These are phyloP conservation scores for Circinella minor DNA, from an alignment of 371 early-diverging fungal genomes.

Conservation along the genomic window DNA sequence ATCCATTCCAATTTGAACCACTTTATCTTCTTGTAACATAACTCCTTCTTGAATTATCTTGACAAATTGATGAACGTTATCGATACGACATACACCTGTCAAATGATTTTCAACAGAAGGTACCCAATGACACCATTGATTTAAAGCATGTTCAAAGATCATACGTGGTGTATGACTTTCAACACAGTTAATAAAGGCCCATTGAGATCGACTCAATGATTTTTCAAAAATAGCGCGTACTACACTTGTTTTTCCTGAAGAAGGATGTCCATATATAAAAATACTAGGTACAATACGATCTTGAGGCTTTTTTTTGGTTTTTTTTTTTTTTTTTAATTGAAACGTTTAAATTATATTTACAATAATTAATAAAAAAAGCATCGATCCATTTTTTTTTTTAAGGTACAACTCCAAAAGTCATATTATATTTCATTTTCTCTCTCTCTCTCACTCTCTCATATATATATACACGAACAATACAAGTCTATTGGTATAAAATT, in stretches of 20 bases:
- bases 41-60: slow-evolving; percentile 41
- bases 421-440: too few relatives aligned
- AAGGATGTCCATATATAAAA: slow-evolving; percentile 70
- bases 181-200: slow-evolving; percentile 72
- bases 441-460: not conserved
- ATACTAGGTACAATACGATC: slow-evolving; percentile 52
- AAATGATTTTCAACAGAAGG: slow-evolving; percentile 47
- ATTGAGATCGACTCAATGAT: slow-evolving; percentile 26
- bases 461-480: too few relatives aligned
- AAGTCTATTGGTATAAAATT: too few relatives aligned
- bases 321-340: not conserved
- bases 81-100: slow-evolving; percentile 57
- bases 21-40: slow-evolving; percentile 9
- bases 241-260: slow-evolving; percentile 80
- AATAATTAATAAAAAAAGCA: not conserved
- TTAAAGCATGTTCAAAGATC: slow-evolving; percentile 75
- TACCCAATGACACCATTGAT: slow-evolving; percentile 58
- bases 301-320: slow-evolving; percentile 43
- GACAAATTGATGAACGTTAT: slow-evolving; percentile 74
- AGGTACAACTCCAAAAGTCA: too few relatives aligned
- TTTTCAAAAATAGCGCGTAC: slow-evolving; percentile 47
- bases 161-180: slow-evolving; percentile 77
- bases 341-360: not conserved
- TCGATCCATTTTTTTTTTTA: not conserved
- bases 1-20: slow-evolving; percentile 16